Base-by-base conservation (phyloP, 768 basidiomycete species). In the Tulasnella sp. region DNA sequence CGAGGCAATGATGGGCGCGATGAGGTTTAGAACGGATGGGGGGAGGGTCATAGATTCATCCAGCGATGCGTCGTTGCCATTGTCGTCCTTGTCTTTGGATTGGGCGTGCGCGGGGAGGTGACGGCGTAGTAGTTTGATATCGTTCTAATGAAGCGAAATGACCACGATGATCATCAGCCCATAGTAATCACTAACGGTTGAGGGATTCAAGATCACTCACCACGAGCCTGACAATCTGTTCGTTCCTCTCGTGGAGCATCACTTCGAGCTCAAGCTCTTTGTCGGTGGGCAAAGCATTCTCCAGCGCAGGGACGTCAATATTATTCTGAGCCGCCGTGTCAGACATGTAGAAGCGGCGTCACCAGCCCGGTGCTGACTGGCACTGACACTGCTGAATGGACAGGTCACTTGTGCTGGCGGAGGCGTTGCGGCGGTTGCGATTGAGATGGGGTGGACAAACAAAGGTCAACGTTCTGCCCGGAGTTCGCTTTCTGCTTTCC, bases 191-290 rank as follows among this genome's bases (percentile, higher is more conserved):
- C 63, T 44, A 60, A 54, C 44, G 62, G 57, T 54, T 34, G 45
- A 54, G 21, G 17, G 61, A 57, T 31, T 63, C 25, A 22, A 24
- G 27, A 43, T 38, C 27, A 74, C 84, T 72, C 70, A 88, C 89
- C 65, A 76, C 83, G 64, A 90, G 79, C 67, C 84, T 79, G 53
- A 78, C 73, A 52, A 90, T 72, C 68, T 87, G 84, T 57, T 74
- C 74, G 70, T 92, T 87, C 67, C 85, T 79, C 68, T 83, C 78
- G 65, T 86, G 76, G n/a, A 91, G 73, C 12, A 85, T 76, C 27
- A 80, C 77, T 71, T 92, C 90, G 43, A 92, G 81, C 69, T 90
- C 86, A 62, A 88, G 74, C 71, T 91, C 87, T 69, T 88, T 78
- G 53, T 80, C 72, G 46, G 83, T 78, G 21, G 88, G 89, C 31